Evolutionary conservation across 1,139 yeast genomes (phyloP).

Genomic region (Geotrichum candidum): DNA sequence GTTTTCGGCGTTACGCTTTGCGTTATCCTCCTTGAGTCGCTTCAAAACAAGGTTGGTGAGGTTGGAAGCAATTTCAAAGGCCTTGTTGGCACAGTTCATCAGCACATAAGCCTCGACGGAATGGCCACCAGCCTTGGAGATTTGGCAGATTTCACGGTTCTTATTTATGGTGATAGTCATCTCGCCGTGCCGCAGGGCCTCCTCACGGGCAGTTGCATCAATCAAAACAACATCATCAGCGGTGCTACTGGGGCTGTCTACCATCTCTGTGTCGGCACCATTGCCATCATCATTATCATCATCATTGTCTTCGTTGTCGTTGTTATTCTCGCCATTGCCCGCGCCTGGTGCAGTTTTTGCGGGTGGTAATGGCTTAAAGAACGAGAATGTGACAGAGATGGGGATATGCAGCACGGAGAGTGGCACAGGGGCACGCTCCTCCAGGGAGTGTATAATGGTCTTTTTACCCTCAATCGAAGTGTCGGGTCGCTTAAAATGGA

Average conservation of each 20-base stretch:
- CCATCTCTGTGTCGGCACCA: constrained; percentile 37
- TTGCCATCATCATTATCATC: constrained; percentile 20
- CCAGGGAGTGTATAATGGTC: constrained; percentile 59
- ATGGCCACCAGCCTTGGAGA: constrained; percentile 85
- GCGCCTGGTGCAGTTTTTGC: constrained; percentile 1
- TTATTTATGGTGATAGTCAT: constrained; percentile 82
- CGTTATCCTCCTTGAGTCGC: constrained; percentile 52
- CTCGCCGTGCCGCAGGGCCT: constrained; percentile 66
- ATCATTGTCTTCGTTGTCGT: constrained; percentile 18
- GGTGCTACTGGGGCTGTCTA: constrained; percentile 30
- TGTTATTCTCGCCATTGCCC: neutral
- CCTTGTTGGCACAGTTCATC: constrained; percentile 62
- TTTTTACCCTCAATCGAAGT: constrained; percentile 66
- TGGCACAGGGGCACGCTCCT: constrained; percentile 83
- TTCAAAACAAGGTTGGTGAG: constrained; percentile 60
- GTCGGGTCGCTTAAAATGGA: constrained; percentile 82
- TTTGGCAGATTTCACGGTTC: constrained; percentile 84
- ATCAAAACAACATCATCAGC: constrained; percentile 55
- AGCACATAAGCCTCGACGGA: constrained; percentile 71
- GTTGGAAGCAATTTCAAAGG: constrained; percentile 56
- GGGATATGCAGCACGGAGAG: constrained; percentile 85
- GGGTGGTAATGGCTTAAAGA: constrained; percentile 45
- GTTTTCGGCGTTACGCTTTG: constrained; percentile 33
- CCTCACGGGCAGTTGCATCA: constrained; percentile 78
- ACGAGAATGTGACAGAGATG: constrained; percentile 82